These are phyloP conservation scores for Fusarium siculi DNA, from an alignment of 2,329 filamentous ascomycete genomes.

Conservation along the genomic window DNA sequence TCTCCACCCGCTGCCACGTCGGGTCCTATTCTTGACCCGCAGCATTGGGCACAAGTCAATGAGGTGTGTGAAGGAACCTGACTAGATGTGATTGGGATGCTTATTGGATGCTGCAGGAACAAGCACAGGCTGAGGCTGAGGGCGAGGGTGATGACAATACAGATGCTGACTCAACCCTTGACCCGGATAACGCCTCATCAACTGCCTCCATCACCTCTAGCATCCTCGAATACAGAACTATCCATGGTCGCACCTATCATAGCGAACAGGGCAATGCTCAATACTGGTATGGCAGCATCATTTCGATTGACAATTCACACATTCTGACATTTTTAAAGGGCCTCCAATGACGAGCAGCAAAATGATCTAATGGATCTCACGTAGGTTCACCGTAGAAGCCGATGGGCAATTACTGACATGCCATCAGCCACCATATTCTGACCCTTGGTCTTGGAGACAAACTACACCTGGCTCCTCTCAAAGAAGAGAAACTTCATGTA, in stretches of 20 bases:
- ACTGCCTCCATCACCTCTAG: slow-evolving; percentile 36
- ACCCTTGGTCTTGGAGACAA: slow-evolving; percentile 37
- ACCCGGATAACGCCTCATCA: slow-evolving; percentile 25
- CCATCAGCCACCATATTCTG: slow-evolving; percentile 37
- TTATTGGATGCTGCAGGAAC: neutral
- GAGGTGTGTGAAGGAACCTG: slow-evolving; percentile 8
- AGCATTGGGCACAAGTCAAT: slow-evolving; percentile 34
- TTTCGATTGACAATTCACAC: no score
- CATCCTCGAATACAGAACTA: slow-evolving; percentile 36
- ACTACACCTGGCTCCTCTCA: slow-evolving; percentile 30
- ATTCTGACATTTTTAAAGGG: slow-evolving; percentile 20
- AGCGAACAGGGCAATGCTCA: slow-evolving; percentile 39
- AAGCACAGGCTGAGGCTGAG: neutral
- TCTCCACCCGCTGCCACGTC: neutral
- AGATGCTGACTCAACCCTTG: slow-evolving; percentile 4
- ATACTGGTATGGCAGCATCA: no score
- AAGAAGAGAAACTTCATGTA: slow-evolving; percentile 42
- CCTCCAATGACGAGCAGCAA: slow-evolving; percentile 38
- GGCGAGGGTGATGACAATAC: neutral
- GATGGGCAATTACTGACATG: no score
- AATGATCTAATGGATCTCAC: slow-evolving; percentile 40
- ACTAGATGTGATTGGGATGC: neutral
- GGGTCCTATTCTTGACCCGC: slow-evolving; percentile 20
- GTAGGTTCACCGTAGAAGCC: no score
- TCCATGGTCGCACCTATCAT: slow-evolving; percentile 39